A percentile compares a stretch with the other conserved stretches of the same genome.
These are phyloP conservation scores for Lachnum nothofagi DNA, from an alignment of 2,329 filamentous ascomycete species.

Conservation along the genomic window DNA sequence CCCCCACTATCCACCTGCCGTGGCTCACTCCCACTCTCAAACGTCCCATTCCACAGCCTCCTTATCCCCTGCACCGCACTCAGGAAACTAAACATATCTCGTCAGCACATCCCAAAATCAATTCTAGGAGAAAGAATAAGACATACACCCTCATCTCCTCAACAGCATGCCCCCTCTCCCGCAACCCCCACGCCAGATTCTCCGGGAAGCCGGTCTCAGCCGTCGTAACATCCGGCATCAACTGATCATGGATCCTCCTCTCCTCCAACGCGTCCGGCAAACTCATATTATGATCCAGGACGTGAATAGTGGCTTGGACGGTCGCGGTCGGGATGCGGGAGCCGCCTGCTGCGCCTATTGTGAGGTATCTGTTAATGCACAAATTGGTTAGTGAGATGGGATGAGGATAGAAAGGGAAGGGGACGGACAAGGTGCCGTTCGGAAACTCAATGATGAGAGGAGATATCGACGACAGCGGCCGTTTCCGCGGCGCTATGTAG, in stretches of 20 bases:
- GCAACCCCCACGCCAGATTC: conserved; percentile 57
- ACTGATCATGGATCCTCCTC: conserved; percentile 75
- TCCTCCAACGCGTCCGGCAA: conserved; percentile 56
- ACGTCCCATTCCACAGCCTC: conserved; percentile 57
- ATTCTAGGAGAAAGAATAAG: too few species aligned
- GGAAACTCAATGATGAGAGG: conserved; percentile 69
- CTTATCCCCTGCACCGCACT: conserved; percentile 70
- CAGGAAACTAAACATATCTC: too few species aligned
- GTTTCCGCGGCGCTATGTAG: conserved; percentile 74
- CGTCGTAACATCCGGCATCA: conserved; percentile 62
- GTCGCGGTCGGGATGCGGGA: conserved; percentile 78
- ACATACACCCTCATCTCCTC: conserved; percentile 58
- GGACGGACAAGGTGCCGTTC: conserved; percentile 62
- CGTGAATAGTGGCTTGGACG: conserved; percentile 66
- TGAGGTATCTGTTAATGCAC: too few species aligned
- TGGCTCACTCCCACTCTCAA: conserved; percentile 73
- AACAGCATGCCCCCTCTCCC: conserved; percentile 63
- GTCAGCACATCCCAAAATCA: too few species aligned
- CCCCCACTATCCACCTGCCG: conserved; percentile 67
- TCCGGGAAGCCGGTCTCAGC: conserved; percentile 70
- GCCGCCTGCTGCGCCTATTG: conserved; percentile 73
- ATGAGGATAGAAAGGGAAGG: too few species aligned
- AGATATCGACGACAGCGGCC: conserved; percentile 76
- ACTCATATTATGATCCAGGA: conserved; percentile 60
- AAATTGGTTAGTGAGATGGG: too few species aligned